Evolutionary conservation across 1,139 yeast species (phyloP).

Genomic region (Hansenula lynferdii): DNA sequence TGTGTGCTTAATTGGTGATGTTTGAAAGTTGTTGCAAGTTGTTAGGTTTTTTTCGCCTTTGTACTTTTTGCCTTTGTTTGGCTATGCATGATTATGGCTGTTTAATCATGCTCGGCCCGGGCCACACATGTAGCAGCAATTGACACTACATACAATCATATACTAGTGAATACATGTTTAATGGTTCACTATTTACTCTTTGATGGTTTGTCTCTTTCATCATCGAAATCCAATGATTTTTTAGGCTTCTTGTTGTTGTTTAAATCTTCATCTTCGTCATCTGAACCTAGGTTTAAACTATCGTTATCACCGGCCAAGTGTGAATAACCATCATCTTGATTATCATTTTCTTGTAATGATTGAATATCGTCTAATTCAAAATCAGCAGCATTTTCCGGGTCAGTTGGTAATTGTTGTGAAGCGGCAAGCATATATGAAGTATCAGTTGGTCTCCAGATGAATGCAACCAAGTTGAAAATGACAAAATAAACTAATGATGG

Average conservation of each 20-base stretch:
- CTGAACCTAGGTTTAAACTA: conserved; percentile 17
- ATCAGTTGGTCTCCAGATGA: conserved; percentile 97
- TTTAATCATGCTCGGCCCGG: too few species aligned
- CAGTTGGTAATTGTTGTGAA: conserved; percentile 87
- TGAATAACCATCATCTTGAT: conserved; percentile 18
- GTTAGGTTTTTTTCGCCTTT: too few species aligned
- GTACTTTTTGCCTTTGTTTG: too few species aligned
- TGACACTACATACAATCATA: too few species aligned
- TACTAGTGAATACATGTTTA: too few species aligned
- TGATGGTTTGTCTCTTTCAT: background rate
- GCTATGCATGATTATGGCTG: too few species aligned
- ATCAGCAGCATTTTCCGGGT: conserved; percentile 67
- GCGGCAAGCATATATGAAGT: conserved; percentile 94
- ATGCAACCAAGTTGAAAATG: conserved; percentile 79
- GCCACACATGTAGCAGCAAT: too few species aligned
- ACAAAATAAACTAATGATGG: conserved; percentile 83
- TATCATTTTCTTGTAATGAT: conserved; percentile 43
- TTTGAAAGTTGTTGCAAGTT: too few species aligned
- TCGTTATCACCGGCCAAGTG: conserved; percentile 18
- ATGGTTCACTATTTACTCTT: background rate
- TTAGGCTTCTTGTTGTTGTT: background rate
- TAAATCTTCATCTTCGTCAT: conserved; percentile 13
- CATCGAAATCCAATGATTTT: background rate
- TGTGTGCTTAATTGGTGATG: too few species aligned
- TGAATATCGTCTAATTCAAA: conserved; percentile 75